These are phyloP conservation scores for Plasmodium knowlesi DNA, from an alignment of 169 alveolate genomes.

Conservation along the genomic window DNA sequence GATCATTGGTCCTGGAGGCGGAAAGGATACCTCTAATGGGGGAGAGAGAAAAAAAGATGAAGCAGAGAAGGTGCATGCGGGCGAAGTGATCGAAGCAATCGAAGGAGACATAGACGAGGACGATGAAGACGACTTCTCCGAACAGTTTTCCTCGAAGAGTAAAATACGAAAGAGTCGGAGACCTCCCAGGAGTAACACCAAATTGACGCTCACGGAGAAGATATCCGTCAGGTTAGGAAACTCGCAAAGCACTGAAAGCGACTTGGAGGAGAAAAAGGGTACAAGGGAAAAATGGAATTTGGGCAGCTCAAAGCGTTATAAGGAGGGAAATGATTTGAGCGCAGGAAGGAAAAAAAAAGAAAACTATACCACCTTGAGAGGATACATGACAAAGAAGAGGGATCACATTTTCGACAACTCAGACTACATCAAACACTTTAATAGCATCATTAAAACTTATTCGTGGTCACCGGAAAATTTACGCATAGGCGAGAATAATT, in stretches of 20 bases:
- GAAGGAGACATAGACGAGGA: neutral
- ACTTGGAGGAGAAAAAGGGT: neutral
- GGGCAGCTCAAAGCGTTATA: conserved; percentile 4
- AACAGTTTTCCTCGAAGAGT: neutral
- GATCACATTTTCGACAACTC: conserved; percentile 24
- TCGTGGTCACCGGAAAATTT: conserved; percentile 72
- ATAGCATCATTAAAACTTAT: conserved; percentile 50
- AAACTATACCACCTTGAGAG: conserved; percentile 12
- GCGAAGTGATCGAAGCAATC: neutral
- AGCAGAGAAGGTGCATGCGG: neutral
- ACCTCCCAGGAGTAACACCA: neutral
- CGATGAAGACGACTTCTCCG: neutral
- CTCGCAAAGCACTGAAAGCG: neutral
- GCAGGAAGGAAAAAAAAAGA: conserved; percentile 27
- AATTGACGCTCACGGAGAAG: neutral
- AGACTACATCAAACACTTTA: conserved; percentile 44
- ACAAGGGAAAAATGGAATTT: neutral
- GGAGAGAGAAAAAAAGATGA: neutral
- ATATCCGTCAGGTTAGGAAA: neutral
- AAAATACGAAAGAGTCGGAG: neutral
- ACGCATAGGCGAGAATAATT: neutral
- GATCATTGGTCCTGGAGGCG: neutral
- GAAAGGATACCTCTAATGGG: neutral
- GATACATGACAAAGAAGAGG: neutral
- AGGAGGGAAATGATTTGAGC: conserved; percentile 5